Evolutionary conservation across 148 eudicot species (phyloP), one percentile per base, ranked within the genome.

Genomic region (Dianthus caryophyllus): DNA sequence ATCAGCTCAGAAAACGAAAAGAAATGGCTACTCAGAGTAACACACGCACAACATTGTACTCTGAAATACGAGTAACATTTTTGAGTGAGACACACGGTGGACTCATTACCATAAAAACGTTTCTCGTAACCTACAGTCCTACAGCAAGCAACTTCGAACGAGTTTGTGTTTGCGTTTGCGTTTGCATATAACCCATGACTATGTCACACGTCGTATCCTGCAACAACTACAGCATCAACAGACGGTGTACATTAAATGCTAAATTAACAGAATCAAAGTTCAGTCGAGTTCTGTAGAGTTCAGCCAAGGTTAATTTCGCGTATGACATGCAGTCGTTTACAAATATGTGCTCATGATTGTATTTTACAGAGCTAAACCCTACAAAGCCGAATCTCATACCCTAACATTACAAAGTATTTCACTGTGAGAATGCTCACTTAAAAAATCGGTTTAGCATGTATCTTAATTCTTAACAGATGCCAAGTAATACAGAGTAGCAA

Each of bases 81-180:
- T 33, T 7, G 38, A 7, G 38, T 33, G 38, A 33, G 38, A 33
- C 38, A 33, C 38, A 33, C 38, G 53, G 22, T 17, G 18, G 41
- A 39, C 26, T 11, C 15, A 7, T 3, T 81, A 82, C 85, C 94
- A 66, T 44, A 73, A 81, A 88, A 46, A n/a, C 86, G 81, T 36
- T 69, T 83, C 82, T 80, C 83, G 77, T 83, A 88, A 59, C 65
- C 69, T n/a, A n/a, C n/a, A n/a, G n/a, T n/a, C 38, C 38, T 68
- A 79, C 81, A 38, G 82, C 81, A 46, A 68, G 85, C 79, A 84
- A 74, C 79, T 80, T 79, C 36, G 88, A 84, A 72, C 84, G 84
- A 11, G 73, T 68, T 49, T 51, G 33, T 47, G 90, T 85, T 71
- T 75, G 76, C 69, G 73, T 68, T 49, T 51, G 33, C 41, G 90